Conservation (phyloP, 805 yeast genomes). For the Brettanomyces anomalus region DNA sequence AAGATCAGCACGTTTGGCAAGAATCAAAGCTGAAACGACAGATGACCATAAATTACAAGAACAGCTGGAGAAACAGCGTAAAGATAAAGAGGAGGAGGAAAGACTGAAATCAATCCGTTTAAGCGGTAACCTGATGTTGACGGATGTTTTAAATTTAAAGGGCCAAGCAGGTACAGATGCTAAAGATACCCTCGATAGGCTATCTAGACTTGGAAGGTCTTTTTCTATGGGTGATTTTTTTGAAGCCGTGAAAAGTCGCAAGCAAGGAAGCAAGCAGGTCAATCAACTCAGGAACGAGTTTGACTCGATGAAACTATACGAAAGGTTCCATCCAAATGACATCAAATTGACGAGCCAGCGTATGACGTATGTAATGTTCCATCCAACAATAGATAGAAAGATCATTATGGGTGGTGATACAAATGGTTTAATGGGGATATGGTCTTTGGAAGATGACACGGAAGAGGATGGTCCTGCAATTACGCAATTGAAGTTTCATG, state of each 20-base stretch:
- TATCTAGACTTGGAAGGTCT: slow-evolving; percentile 35
- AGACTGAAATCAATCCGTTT: slow-evolving; percentile 50
- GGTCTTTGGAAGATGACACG: slow-evolving; percentile 56
- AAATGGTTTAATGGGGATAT: slow-evolving; percentile 76
- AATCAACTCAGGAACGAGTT: slow-evolving; percentile 45
- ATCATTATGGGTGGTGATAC: slow-evolving; percentile 83
- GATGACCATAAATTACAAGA: slow-evolving; percentile 39
- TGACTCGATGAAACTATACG: slow-evolving; percentile 40
- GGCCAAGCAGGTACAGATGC: slow-evolving; percentile 22
- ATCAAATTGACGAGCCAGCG: slow-evolving; percentile 65
- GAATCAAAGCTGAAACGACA: slow-evolving; percentile 36
- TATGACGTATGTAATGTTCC: slow-evolving; percentile 66
- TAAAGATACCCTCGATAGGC: slow-evolving; percentile 21
- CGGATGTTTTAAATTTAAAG: slow-evolving; percentile 43
- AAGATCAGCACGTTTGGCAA: slow-evolving; percentile 73
- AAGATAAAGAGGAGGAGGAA: slow-evolving; percentile 24
- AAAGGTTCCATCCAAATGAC: slow-evolving; percentile 56
- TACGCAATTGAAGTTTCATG: slow-evolving; percentile 63
- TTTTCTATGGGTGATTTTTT: slow-evolving; percentile 68
- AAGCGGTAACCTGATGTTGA: slow-evolving; percentile 54
- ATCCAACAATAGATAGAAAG: slow-evolving; percentile 57
- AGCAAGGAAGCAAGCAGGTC: slow-evolving; percentile 33
- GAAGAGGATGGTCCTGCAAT: slow-evolving; percentile 40
- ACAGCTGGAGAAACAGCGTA: slow-evolving; percentile 29
- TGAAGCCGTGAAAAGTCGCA: slow-evolving; percentile 34